phyloP scores from a whole-genome alignment of 176 grass and related monocot genomes.

The Oryza nivara region DNA sequence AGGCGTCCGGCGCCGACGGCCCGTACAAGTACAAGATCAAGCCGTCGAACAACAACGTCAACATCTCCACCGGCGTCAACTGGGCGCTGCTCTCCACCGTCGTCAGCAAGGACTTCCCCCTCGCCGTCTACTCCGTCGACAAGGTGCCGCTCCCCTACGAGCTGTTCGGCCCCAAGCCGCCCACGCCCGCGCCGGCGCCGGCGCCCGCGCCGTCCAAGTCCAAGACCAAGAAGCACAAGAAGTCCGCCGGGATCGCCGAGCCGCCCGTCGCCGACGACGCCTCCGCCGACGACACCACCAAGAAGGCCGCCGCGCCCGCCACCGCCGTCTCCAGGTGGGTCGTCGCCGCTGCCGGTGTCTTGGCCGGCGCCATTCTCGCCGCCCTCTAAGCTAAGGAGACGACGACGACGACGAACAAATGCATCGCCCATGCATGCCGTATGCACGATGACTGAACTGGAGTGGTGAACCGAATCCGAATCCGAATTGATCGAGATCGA shows the following conservation, averaged over 20 bases:
- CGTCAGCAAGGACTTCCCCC: constrained; percentile 56
- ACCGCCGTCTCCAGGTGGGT: constrained; percentile 40
- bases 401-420: not conserved
- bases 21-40: constrained; percentile 66
- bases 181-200: constrained; percentile 44
- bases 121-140: constrained; percentile 70
- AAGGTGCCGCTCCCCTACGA: constrained; percentile 73
- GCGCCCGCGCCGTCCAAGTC: constrained; percentile 38
- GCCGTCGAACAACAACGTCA: constrained; percentile 43
- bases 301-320: constrained; percentile 19
- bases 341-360: constrained; percentile 1
- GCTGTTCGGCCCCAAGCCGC: constrained; percentile 73
- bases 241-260: constrained; percentile 48
- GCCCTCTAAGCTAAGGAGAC: constrained; percentile 36
- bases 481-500: constrained; percentile 9
- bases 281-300: constrained; percentile 9
- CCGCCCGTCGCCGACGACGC: constrained; percentile 31
- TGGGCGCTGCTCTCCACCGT: constrained; percentile 43
- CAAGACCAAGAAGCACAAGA: constrained; percentile 66
- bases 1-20: constrained; percentile 70
- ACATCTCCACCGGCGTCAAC: constrained; percentile 79
- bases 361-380: constrained; percentile 22
- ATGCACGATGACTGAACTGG: constrained; percentile 27
- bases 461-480: not conserved
- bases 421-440: not conserved